phyloP scores from a whole-genome alignment of 305 asterid genomes.

The Fraxinus greggii region DNA sequence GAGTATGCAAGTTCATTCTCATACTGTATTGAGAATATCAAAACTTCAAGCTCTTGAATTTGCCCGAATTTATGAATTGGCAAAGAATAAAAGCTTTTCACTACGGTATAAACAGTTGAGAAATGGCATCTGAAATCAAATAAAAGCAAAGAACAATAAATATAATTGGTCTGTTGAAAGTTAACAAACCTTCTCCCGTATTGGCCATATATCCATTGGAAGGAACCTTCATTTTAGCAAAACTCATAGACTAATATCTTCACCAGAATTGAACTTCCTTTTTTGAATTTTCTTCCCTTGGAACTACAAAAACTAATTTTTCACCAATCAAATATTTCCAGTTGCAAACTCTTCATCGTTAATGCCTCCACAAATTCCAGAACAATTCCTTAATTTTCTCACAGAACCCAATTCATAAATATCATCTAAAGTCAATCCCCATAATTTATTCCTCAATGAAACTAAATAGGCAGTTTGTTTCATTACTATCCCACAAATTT shows the following conservation, averaged over 20 bases:
- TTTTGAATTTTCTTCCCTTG: constrained; percentile 22
- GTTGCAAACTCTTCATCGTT: constrained; percentile 3
- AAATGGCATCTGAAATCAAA: constrained; percentile 1
- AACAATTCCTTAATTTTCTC: neutral
- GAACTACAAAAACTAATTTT: constrained; percentile 27
- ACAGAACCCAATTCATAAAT: constrained; percentile 1
- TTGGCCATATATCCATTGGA: constrained; percentile 63
- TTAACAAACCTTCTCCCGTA: constrained; percentile 74
- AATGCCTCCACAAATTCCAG: neutral
- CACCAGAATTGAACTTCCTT: constrained; percentile 17
- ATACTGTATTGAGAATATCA: neutral
- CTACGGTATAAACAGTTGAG: neutral
- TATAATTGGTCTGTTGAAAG: constrained; percentile 9
- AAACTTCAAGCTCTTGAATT: neutral
- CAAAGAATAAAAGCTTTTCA: constrained; percentile 9
- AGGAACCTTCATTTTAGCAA: constrained; percentile 71
- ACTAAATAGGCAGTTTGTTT: neutral
- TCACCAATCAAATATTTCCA: constrained; percentile 24
- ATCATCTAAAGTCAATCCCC: neutral
- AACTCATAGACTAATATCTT: constrained; percentile 24
- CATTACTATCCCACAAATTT: constrained; percentile 13
- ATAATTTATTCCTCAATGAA: neutral
- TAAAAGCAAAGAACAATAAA: neutral
- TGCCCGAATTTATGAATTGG: constrained; percentile 7
- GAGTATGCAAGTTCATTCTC: constrained; percentile 2